A percentile compares a stretch with the other conserved stretches of the same genome.
Evolutionary conservation across 495 filamentous ascomycete species (phyloP).

Genomic region (Tetracladium setigerum): DNA sequence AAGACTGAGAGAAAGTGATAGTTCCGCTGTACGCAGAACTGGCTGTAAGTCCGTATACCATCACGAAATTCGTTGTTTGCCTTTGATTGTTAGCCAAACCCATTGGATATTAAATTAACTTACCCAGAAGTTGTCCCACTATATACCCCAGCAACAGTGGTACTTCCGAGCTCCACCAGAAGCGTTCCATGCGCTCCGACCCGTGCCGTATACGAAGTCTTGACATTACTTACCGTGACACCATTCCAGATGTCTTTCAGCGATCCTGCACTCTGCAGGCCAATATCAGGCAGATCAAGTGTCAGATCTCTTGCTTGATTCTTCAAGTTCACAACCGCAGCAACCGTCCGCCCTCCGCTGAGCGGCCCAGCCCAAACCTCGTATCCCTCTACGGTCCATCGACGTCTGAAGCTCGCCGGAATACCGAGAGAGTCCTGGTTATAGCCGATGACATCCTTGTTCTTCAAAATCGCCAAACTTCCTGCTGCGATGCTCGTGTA

Average conservation of each 20-base stretch:
- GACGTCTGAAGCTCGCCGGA: conserved; percentile 24
- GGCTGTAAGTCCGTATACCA: conserved; percentile 31
- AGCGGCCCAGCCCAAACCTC: conserved; percentile 39
- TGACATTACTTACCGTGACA: conserved; percentile 17
- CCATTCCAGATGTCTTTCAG: conserved; percentile 34
- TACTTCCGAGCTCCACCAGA: conserved; percentile 30
- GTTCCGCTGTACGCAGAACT: conserved; percentile 26
- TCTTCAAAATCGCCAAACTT: conserved; percentile 47
- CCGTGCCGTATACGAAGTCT: conserved; percentile 28
- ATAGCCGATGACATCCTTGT: conserved; percentile 49
- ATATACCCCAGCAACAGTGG: conserved; percentile 25
- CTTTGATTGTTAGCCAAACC: conserved; percentile 1
- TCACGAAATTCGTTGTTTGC: conserved; percentile 23
- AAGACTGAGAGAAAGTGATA: conserved; percentile 20
- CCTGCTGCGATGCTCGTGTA: conserved; percentile 24
- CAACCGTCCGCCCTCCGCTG: conserved; percentile 29
- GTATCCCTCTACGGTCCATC: conserved; percentile 29
- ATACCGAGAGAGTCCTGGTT: conserved; percentile 46
- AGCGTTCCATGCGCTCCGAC: conserved; percentile 33
- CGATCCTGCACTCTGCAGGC: conserved; percentile 27
- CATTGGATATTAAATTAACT: background rate
- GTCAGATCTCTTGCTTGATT: conserved; percentile 26
- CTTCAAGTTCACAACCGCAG: conserved; percentile 33
- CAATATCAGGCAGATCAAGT: conserved; percentile 32
- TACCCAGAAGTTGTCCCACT: conserved; percentile 17